Evolutionary conservation across 108 stramenopile genomes (phyloP), one percentile per base, ranked within the genome.

Genomic region (Nitzschia sp.): DNA sequence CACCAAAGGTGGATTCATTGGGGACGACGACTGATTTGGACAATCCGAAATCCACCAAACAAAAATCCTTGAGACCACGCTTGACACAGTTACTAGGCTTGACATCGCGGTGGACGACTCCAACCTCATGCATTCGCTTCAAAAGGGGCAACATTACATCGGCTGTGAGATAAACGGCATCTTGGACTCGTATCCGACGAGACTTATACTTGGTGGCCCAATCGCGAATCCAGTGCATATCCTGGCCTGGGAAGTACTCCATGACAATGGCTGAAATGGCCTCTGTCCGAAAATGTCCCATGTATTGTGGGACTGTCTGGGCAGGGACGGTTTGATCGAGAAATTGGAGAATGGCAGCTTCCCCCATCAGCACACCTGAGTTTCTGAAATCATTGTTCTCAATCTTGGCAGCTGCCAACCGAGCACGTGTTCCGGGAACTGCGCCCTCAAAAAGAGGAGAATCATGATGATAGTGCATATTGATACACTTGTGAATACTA

Each of bases 81-180:
- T 73, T 73, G 51, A 93, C 89, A 34, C 82, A 80, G 65, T 93
- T 93, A 63, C 77, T 80, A 10, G 91, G 91, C 69, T 92, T 92
- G 44, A 93, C 92, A 61, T 89, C 89, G n/a, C 92, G 82, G 70
- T 93, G 92, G 11, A 93, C 86, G 12, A 86, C 70, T 9, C 92
- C 92, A 17, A 83, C 86, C 10, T 72, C 71, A 66, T 93, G 92
- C 92, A 93, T 90, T 12, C 74, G 73, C 53, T 80, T 72, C 41
- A 91, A 59, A 25, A 93, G 69, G 9, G 89, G 92, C 34, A 93
- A 51, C 78, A 93, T 79, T 20, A 93, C 87, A 63, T 87, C 75
- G 0, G 86, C 88, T 7, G 84, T 83, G 22, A 93, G 63, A 66
- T 87, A 93, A 0, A 93, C 91, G 0, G 91, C 83, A 75, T 93